Evolutionary conservation across 2,329 filamentous ascomycete species (phyloP), one percentile per base, ranked within the genome.

Genomic region (Lojkania enalia): DNA sequence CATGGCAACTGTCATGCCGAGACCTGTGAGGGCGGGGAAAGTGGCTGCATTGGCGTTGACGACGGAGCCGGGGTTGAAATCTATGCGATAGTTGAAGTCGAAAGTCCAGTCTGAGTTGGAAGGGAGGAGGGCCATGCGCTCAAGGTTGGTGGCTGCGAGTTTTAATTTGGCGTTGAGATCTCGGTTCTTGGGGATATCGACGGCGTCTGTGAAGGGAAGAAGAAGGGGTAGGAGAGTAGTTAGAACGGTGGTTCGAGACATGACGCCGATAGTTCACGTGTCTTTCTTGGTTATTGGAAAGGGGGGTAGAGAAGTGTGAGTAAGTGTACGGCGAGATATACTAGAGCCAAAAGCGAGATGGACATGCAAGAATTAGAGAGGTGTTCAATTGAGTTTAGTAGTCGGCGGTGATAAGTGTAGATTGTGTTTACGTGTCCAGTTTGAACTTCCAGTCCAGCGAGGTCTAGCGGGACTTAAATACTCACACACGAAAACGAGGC

Each of bases 31-130:
- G 14, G 75, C 74, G 4, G 77, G 76, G 51, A 78, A 78, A 15
- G 74, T 78, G 14, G 75, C 75, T 11, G 73, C 73, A 50, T 78
- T 77, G 51, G 77, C 77, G 52, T 76, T 79, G 50, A 76, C 69
- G 23, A 80, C 77, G 13, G 71, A 70, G 11, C 77, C 77, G 1
- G 74, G 75, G 5, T 53, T 48, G 48, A 72, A 72, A 21, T 65
- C 74, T 55, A 75, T 73, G 58, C 73, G 64, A 7, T 64, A 62
- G 20, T 70, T 45, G 61, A 79, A 80, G 63, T 80, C 74, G 57
- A 77, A 80, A 31, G 66, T 57, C 76, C 76, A 79, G 53, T 74
- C 72, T 13, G 62, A 60, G 48, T 75, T 62, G 13, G 61, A 59
- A 13, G 67, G 48, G 6, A 79, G 69, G 1, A 75, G 60, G 1